Evolutionary conservation across 176 grass and related monocot genomes (phyloP).

Genomic region (Thalia dealbata): DNA sequence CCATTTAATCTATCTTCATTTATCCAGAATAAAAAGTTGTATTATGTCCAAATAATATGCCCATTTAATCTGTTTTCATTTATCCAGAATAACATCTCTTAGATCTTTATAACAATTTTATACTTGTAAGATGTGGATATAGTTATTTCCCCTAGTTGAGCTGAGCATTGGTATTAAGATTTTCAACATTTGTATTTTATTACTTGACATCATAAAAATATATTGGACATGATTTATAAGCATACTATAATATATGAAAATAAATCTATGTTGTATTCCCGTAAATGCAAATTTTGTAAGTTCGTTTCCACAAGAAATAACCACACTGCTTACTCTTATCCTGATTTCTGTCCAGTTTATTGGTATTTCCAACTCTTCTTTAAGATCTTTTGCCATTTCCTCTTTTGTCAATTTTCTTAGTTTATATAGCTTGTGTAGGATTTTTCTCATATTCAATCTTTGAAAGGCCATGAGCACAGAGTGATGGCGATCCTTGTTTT

Average conservation of each 20-base stretch:
- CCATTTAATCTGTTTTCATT: too few relatives aligned
- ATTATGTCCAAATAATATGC: too few relatives aligned
- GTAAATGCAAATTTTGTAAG: neutral
- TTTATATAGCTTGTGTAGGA: conserved; percentile 41
- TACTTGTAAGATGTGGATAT: too few relatives aligned
- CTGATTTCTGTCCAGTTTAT: neutral
- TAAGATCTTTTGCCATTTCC: neutral
- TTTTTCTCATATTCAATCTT: conserved; percentile 64
- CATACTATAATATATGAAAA: neutral
- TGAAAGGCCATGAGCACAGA: conserved; percentile 79
- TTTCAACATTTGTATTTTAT: conserved; percentile 2
- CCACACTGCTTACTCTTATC: neutral
- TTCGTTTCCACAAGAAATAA: neutral
- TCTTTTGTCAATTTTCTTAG: neutral
- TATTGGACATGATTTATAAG: neutral
- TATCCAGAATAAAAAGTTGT: too few relatives aligned
- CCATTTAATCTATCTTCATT: too few relatives aligned
- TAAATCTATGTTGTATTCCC: neutral
- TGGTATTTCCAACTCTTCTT: neutral
- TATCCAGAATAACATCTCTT: too few relatives aligned
- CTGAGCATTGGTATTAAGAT: neutral
- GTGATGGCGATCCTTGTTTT: conserved; percentile 53
- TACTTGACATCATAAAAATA: neutral
- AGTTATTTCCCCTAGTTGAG: too few relatives aligned
- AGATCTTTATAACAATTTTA: too few relatives aligned